Evolutionary conservation across 495 filamentous ascomycete genomes (phyloP), one percentile per base, ranked within the genome.

Genomic region (Chaetomidium leptoderma): DNA sequence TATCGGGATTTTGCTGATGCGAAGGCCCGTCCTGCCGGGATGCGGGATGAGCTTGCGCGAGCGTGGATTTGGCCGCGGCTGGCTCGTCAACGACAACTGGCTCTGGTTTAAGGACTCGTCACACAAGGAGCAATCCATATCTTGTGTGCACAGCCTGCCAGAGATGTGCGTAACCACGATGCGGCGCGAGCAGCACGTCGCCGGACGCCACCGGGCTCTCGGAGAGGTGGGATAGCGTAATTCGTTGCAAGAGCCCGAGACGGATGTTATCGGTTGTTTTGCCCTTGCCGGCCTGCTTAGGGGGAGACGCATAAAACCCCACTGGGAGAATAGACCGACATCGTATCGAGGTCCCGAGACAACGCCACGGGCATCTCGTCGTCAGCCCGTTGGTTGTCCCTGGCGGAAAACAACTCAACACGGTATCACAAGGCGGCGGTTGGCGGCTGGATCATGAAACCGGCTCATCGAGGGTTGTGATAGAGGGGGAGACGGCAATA

Each of bases 261-360:
- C 32, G 29, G n/a, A 24, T 21, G 17, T 23, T 16, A 10, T 17
- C 8, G n/a, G 37, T 42, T 32, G 26, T 32, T 26, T 3, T 27
- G 14, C 4, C 7, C 14, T 10, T n/a, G 50, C 2, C 19, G 26
- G 19, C n/a, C 2, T 19, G 8, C n/a, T n/a, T n/a, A n/a, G n/a
- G n/a, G 17, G 17, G 13, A 17, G 53, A 36, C 3, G 8, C 3
- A 3, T 1, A 10, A 19, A 35, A 33, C 6, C 24, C 36, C 0
- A 24, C 1, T 13, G 27, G 16, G 43, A 21, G 26, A 45, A 24
- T 19, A 27, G 11, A 17, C 24, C 49, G 36, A 24, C 26, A n/a
- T 52, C 49, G 21, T 50, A 16, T 53, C 35, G 27, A 47, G 29
- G 10, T 47, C 23, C 53, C 53, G 42, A 47, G 53, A 55, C 53